Percentiles rank a stretch among this genome's conserved stretches.
Conservation (phyloP, 2,329 filamentous ascomycete genomes). For the Apiospora hydei region DNA sequence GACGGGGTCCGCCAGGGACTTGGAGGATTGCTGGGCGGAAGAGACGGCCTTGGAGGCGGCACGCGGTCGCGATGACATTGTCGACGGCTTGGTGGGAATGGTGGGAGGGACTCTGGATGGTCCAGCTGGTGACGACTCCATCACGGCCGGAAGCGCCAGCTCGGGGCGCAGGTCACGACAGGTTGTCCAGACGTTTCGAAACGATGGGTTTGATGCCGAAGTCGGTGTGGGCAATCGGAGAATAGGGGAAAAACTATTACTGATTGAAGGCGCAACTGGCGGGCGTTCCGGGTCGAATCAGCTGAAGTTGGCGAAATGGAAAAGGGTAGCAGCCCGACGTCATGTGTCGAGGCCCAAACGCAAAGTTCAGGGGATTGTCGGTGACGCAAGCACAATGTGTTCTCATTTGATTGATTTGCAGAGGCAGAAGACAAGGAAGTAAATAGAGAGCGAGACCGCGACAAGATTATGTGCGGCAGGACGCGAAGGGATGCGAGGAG, state of each 20-base stretch:
- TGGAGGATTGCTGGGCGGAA: neutral
- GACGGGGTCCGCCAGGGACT: slow-evolving; percentile 66
- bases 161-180: neutral
- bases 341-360: slow-evolving; percentile 6
- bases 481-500: neutral
- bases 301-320: neutral
- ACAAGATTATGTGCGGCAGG: neutral
- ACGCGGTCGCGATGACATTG: neutral
- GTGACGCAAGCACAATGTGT: neutral
- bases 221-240: neutral
- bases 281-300: neutral
- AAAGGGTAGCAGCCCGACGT: neutral
- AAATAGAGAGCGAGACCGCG: neutral
- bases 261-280: neutral
- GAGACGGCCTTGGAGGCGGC: neutral
- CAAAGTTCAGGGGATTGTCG: neutral
- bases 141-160: slow-evolving; percentile 6
- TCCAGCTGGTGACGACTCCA: slow-evolving; percentile 16
- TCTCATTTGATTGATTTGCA: neutral
- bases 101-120: slow-evolving; percentile 6
- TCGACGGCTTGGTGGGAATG: neutral
- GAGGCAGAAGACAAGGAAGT: neutral
- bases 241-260: neutral
- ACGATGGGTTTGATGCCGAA: neutral
- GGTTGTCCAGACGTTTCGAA: neutral